Percentiles rank a stretch among this genome's conserved stretches.
phyloP scores from a whole-genome alignment of 2,329 filamentous ascomycete species.

The Paecilomyces sp. region DNA sequence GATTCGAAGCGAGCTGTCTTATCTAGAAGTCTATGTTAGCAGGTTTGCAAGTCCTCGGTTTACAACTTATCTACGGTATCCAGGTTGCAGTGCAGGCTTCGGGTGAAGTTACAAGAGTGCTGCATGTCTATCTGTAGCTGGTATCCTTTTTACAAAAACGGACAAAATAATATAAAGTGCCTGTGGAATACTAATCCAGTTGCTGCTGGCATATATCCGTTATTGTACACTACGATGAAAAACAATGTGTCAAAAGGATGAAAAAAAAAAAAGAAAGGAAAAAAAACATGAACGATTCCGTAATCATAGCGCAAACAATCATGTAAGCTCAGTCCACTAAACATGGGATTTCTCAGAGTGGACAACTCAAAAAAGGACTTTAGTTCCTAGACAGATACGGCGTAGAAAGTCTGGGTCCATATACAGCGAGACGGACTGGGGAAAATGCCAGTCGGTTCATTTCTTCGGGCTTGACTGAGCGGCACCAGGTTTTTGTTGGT shows the following conservation, averaged over 20 bases:
- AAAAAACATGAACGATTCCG: background rate
- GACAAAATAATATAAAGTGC: background rate
- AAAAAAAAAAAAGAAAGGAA: background rate
- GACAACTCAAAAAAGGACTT: background rate
- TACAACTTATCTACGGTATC: background rate
- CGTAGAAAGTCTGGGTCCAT: background rate
- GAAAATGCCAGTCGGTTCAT: background rate
- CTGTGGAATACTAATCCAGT: background rate
- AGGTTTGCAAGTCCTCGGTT: background rate
- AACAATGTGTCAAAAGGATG: background rate
- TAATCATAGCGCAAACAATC: background rate
- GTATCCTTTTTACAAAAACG: too few species aligned
- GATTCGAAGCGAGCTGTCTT: background rate
- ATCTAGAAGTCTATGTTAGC: background rate
- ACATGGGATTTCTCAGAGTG: background rate
- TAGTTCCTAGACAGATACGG: background rate
- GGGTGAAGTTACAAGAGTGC: too few species aligned
- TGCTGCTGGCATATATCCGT: background rate
- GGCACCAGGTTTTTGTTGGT: constrained; percentile 9
- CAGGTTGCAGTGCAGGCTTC: background rate
- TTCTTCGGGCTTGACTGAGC: background rate
- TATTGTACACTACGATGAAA: background rate
- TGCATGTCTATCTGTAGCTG: too few species aligned
- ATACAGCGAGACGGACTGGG: background rate
- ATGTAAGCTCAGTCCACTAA: background rate